Evolutionary conservation across 805 yeast species (phyloP), one percentile per base, ranked within the genome.

Genomic region (Metschnikowia borealis): DNA sequence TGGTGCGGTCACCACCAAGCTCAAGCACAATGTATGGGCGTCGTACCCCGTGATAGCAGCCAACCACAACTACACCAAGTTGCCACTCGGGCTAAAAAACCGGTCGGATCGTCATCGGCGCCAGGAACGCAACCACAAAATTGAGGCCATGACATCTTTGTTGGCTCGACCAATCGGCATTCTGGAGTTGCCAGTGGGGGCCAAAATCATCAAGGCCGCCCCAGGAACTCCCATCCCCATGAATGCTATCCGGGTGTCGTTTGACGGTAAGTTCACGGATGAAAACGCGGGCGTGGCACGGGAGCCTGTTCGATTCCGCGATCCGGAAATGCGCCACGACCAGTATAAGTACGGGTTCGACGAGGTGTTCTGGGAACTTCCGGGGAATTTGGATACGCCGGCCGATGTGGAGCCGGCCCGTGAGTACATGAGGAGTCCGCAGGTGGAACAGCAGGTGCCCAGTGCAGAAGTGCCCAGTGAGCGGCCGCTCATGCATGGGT

Each of bases 181-280:
- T 15, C 32, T 35, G 40, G 52, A 52, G 6, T 44, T 54, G 34
- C 53, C 58, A n/a, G 50, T 48, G 8, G 61, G 58, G 1, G 54
- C 60, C 15, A 48, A 44, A 23, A 57, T 62, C 41, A 47, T 68
- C 38, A 53, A 57, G 40, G 51, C 64, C 0, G 63, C 57, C 14
- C 66, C 65, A 2, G 70, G 71, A 1, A 52, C 57, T 50, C 56
- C 54, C 7, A 44, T 66, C 8, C 73, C 74, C 3, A 45, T 49
- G 2, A 68, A 68, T 23, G 71, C 72, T 7, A 60, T 66, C 6
- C 62, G 66, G 2, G 47, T 65, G 6, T 58, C 58, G 10, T 39
- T 53, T 21, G 52, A 51, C 7, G 55, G 44, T 8, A 44, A 34
- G 26, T 18, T 33, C 6, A 34, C 18, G 2, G 46, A 44, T 39